Percentiles rank a stretch among this genome's conserved stretches.
Conservation (phyloP, 2,329 filamentous ascomycete species). For the Tolypocladium nubicola region DNA sequence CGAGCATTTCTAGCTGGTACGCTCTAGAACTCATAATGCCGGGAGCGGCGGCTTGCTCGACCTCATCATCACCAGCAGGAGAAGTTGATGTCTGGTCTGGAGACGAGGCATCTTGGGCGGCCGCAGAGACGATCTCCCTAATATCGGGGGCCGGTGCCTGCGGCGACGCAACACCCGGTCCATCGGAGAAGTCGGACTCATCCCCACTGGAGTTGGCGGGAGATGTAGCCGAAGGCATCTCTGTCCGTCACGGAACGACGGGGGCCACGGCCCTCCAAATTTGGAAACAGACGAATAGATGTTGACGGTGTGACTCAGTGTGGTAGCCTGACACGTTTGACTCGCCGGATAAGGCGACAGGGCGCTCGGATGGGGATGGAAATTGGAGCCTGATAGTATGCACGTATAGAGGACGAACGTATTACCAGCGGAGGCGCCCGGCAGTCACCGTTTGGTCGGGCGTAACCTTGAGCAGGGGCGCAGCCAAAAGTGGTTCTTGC, state of each 20-base stretch:
- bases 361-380: not conserved
- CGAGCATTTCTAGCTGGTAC: constrained; percentile 70
- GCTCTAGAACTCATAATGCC: constrained; percentile 36
- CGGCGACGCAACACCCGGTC: not conserved
- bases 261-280: not conserved
- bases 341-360: not conserved
- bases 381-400: not conserved
- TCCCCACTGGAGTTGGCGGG: not conserved
- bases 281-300: not conserved
- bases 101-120: constrained; percentile 2
- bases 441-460: not conserved
- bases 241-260: not conserved
- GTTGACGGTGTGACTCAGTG: not conserved
- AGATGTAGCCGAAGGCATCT: constrained; percentile 4
- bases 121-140: constrained; percentile 8
- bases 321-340: not conserved
- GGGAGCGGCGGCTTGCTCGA: constrained; percentile 1
- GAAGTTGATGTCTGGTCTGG: not conserved
- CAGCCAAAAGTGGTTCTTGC: not conserved
- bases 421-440: not conserved
- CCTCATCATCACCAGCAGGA: constrained; percentile 1
- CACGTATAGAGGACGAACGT: not conserved
- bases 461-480: not conserved
- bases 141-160: constrained; percentile 2
- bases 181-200: constrained; percentile 4